phyloP scores from a whole-genome alignment of 176 grass and related monocot genomes.

The Carex parvula region DNA sequence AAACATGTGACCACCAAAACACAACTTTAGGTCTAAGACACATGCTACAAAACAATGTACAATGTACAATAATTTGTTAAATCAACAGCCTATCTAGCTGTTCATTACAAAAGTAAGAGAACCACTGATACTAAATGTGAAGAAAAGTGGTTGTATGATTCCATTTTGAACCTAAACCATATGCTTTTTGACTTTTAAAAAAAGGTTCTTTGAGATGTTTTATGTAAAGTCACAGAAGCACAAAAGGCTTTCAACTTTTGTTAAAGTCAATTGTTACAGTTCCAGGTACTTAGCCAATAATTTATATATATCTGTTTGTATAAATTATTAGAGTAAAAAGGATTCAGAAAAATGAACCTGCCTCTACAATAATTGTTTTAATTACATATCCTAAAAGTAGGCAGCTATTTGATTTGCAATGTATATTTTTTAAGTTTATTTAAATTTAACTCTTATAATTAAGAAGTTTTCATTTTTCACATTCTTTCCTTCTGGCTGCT shows the following conservation, averaged over 20 bases:
- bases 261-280: slow-evolving; percentile 16
- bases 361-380: too few species aligned
- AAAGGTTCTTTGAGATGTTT: slow-evolving; percentile 8
- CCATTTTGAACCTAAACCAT: slow-evolving; percentile 14
- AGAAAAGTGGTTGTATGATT: slow-evolving; percentile 14
- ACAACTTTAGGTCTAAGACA: neutral
- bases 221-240: neutral
- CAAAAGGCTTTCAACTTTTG: slow-evolving; percentile 21
- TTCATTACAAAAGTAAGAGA: neutral
- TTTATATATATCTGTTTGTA: neutral
- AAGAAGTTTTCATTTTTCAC: too few species aligned
- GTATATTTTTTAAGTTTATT: too few species aligned
- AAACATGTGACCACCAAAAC: slow-evolving; percentile 16
- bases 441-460: too few species aligned
- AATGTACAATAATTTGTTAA: neutral
- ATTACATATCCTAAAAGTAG: neutral
- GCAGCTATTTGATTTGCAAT: neutral
- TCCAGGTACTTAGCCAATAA: neutral
- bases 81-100: slow-evolving; percentile 13
- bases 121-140: slow-evolving; percentile 10
- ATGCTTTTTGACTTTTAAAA: slow-evolving; percentile 23
- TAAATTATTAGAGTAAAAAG: neutral
- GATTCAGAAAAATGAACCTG: too few species aligned
- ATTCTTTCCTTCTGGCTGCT: neutral
- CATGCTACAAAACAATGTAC: slow-evolving; percentile 7